Evolutionary conservation across 2,329 filamentous ascomycete genomes (phyloP), one percentile per base, ranked within the genome.

Genomic region (Purpureocillium takamizusanense): DNA sequence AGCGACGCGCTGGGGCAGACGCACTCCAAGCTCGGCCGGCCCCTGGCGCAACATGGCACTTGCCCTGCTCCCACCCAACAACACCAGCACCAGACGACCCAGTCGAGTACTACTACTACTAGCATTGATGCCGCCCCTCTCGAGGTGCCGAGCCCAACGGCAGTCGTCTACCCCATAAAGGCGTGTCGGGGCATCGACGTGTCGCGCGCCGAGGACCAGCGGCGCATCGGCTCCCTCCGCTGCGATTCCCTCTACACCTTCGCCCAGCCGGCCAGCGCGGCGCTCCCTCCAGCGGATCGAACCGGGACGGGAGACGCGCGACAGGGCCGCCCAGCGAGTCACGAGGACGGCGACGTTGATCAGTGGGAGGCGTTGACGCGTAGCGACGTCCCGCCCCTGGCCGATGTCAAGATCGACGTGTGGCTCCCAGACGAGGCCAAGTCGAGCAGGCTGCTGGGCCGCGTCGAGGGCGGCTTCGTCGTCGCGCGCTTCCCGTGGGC

Each of bases 241-340:
- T n/a, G 83, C 58, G 88, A 95, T 60, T 77, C 87, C 6, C 75
- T 90, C 48, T 94, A 88, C 65, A 82, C 78, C 35, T 86, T 95
- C 55, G 87, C 84, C 2, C 82, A 89, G 57, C 66, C 46, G 10
- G 21, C 21, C 6, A 25, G 21, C 5, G 6, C 6, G 21, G 21
- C 21, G 21, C 21, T 10, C 6, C 10, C 21, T 10, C 10, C 21
- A 25, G 21, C 6, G 6, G 21, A 25, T 25, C 21, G 21, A 10
- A 25, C 6, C 21, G 10, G 21, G 21, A 25, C 21, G 21, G 6
- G 21, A 25, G 21, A 10, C 21, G 21, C 10, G 21, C 21, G 21
- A 5, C 21, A 25, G 21, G 21, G 21, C 10, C 21, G 10, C 5
- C 21, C 5, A 25, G 21, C 21, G 21, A 25, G 21, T 10, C 6